Conservation (phyloP, 2,329 filamentous ascomycete species). For the Talaromyces sp. region DNA sequence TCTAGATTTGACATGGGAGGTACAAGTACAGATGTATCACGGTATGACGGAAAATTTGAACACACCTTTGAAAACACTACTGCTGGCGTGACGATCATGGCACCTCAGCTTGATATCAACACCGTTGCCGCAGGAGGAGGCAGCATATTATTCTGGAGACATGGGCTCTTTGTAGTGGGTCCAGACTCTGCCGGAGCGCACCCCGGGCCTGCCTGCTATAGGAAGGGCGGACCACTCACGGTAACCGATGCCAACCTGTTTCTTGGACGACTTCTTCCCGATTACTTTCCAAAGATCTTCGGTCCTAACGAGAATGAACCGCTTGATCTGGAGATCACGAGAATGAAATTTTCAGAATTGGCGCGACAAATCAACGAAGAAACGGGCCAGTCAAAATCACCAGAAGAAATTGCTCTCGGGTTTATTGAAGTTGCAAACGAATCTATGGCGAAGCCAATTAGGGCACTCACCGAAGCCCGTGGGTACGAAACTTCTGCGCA, state of each 20-base stretch:
- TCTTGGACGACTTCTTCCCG: conserved; percentile 74
- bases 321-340: conserved; percentile 40
- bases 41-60: conserved; percentile 81
- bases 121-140: conserved; percentile 82
- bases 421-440: conserved; percentile 21
- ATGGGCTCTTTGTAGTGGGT: conserved; percentile 83
- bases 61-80: conserved; percentile 91
- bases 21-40: conserved; percentile 80
- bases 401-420: conserved; percentile 20
- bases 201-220: conserved; percentile 84
- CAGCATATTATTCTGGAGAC: conserved; percentile 68
- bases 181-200: conserved; percentile 86
- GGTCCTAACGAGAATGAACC: conserved; percentile 16
- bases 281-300: conserved; percentile 52
- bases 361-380: conserved; percentile 39
- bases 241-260: conserved; percentile 90
- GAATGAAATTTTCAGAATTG: conserved; percentile 38
- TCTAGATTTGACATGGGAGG: conserved; percentile 96
- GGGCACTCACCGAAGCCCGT: conserved; percentile 20
- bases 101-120: conserved; percentile 86
- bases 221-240: conserved; percentile 81
- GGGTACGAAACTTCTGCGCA: conserved; percentile 23
- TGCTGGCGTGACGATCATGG: conserved; percentile 86
- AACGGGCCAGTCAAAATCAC: conserved; percentile 18
- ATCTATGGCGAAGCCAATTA: conserved; percentile 20